A percentile compares a stretch with the other conserved stretches of the same genome.
phyloP scores from a whole-genome alignment of 345 rosid species.

The Firmiana major region DNA sequence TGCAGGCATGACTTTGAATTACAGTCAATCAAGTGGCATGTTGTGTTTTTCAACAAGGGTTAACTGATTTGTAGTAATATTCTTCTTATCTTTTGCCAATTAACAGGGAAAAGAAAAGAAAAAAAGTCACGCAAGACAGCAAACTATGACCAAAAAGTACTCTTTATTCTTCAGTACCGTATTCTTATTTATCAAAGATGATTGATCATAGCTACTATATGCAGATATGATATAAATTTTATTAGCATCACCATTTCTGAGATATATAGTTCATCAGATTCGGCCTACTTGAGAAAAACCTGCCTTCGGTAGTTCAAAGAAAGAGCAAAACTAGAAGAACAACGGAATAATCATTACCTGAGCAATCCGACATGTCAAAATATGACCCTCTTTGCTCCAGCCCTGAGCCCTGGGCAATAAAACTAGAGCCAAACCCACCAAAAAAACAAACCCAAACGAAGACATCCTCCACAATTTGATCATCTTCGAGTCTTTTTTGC shows the following conservation, averaged over 20 bases:
- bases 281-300: too few relatives aligned
- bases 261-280: not conserved
- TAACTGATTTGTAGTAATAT: not conserved
- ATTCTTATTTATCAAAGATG: not conserved
- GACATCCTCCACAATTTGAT: constrained; percentile 21
- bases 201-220: not conserved
- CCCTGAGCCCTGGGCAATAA: constrained; percentile 39
- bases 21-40: not conserved
- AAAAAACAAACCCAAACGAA: constrained; percentile 22
- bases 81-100: not conserved
- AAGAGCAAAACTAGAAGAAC: not conserved
- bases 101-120: not conserved
- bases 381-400: constrained; percentile 97
- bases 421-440: constrained; percentile 29
- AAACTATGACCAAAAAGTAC: not conserved
- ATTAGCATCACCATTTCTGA: too few relatives aligned
- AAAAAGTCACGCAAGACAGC: not conserved
- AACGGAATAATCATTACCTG: constrained; percentile 41
- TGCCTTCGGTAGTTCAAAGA: not conserved
- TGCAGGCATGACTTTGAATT: not conserved
- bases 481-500: constrained; percentile 20
- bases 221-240: not conserved
- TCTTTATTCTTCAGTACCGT: not conserved
- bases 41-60: not conserved
- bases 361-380: constrained; percentile 80